Conservation (phyloP, 345 rosid genomes). For the Melaleuca quinquenervia region DNA sequence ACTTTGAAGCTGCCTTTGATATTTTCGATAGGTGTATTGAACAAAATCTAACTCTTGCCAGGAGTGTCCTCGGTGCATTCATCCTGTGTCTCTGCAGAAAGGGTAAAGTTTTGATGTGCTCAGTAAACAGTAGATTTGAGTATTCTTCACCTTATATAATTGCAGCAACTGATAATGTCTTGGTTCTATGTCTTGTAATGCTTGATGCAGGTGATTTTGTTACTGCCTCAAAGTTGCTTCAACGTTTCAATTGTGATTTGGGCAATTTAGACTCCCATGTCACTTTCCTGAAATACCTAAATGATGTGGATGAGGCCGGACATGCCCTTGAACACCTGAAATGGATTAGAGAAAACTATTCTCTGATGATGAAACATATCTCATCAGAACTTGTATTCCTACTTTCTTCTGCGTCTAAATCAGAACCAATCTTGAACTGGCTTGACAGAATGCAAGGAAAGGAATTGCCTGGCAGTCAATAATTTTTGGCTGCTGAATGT, state of each 20-base stretch:
- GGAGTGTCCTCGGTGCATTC: slow-evolving; percentile 23
- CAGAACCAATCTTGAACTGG: slow-evolving; percentile 25
- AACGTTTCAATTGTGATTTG: slow-evolving; percentile 17
- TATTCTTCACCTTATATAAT: background rate
- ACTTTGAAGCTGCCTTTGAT: slow-evolving; percentile 43
- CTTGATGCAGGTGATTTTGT: slow-evolving; percentile 32
- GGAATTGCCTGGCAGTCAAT: background rate
- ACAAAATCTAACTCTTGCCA: slow-evolving; percentile 32
- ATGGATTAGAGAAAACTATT: slow-evolving; percentile 30
- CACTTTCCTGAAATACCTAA: slow-evolving; percentile 41
- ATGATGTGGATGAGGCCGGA: slow-evolving; percentile 41
- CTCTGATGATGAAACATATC: slow-evolving; percentile 24
- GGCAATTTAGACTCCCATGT: slow-evolving; percentile 38
- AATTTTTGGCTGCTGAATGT: background rate
- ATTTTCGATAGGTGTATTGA: slow-evolving; percentile 35
- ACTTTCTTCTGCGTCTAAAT: slow-evolving; percentile 27
- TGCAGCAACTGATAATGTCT: background rate
- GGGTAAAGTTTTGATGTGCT: slow-evolving; percentile 18
- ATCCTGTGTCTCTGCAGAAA: slow-evolving; percentile 42
- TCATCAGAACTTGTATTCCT: slow-evolving; percentile 28
- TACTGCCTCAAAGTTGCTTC: slow-evolving; percentile 37
- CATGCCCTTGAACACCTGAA: slow-evolving; percentile 40
- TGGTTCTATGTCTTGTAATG: background rate
- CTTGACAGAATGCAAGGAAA: slow-evolving; percentile 8
- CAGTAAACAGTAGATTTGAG: background rate